Evolutionary conservation across 1,284 basidiomycete genomes (phyloP), one percentile per base, ranked within the genome.

Genomic region (Puccinia horiana): DNA sequence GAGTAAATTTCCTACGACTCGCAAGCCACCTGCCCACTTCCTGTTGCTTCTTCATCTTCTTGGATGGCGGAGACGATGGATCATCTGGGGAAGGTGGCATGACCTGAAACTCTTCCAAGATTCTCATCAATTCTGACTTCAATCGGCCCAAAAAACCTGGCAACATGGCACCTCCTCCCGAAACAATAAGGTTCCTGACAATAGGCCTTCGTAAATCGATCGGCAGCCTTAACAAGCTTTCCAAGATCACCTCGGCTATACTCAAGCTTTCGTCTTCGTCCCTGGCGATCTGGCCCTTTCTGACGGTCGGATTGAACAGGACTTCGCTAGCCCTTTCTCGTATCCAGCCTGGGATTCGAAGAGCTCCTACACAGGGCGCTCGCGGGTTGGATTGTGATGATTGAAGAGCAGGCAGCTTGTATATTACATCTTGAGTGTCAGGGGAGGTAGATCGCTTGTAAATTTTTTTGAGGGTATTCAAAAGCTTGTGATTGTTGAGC

Each of bases 321-420:
- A 96, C 90, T 86, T 99, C 96, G 2, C 94, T 92, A 0, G 93
- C 93, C 11, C 95, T 90, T 86, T 98, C 95, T 52, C 96, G 89
- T 35, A 98, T 89, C 96, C 97, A 99, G 0, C 96, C 96, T 0
- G 96, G 96, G 58, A 99, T 91, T 63, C 93, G 89, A 52, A 98
- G 87, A 0, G 92, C 93, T 0, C 94, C 94, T 0, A 83, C 81
- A 18, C 73, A 77, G 0, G 83, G 83, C 6, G 56, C 44, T n/a
- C 65, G 65, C 16, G 61, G 63, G 65, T 78, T 78, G 9, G 58
- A 52, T 77, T 37, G 4, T 12, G 65, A 69, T 69, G 65, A 37
- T 44, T 69, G 65, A 63, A 29, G 14, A 67, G 77, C 54, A 14
- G 83, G 52, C 49, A 82, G 61, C 16, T 83, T 83, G 0, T 84